phyloP scores from a whole-genome alignment of 495 filamentous ascomycete genomes.

The Aspergillus wentii region DNA sequence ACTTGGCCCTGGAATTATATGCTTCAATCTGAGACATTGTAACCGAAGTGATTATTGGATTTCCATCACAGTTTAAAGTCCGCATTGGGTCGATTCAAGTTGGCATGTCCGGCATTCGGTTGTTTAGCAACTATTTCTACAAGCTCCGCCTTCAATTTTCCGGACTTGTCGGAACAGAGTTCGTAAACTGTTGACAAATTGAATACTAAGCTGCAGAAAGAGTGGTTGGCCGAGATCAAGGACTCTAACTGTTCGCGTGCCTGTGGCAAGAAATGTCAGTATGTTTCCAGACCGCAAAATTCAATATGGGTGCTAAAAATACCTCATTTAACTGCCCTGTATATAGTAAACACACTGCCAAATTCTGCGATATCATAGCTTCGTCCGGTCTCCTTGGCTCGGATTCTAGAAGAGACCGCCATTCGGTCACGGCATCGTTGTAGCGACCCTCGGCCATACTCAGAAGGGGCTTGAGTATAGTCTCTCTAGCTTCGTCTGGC shows the following conservation, averaged over 20 bases:
- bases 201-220: conserved; percentile 74
- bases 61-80: conserved; percentile 81
- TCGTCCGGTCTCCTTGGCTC: conserved; percentile 24
- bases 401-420: conserved; percentile 51
- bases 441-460: conserved; percentile 78
- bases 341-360: conserved; percentile 80
- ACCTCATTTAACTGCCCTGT: conserved; percentile 71
- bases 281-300: not conserved
- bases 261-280: conserved; percentile 22
- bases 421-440: conserved; percentile 53
- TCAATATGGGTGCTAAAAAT: too few species aligned
- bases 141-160: conserved; percentile 60
- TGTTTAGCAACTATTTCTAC: conserved; percentile 62
- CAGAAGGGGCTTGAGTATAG: conserved; percentile 57
- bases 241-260: conserved; percentile 58
- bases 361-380: conserved; percentile 65
- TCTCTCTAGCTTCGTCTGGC: conserved; percentile 16
- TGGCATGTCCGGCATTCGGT: conserved; percentile 35
- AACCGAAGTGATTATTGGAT: too few species aligned
- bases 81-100: conserved; percentile 63
- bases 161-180: conserved; percentile 74
- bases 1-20: too few species aligned
- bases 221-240: conserved; percentile 53
- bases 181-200: conserved; percentile 92
- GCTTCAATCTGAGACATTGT: too few species aligned